Base-by-base conservation (phyloP, 345 rosid genomes). In the Viola odorata region DNA sequence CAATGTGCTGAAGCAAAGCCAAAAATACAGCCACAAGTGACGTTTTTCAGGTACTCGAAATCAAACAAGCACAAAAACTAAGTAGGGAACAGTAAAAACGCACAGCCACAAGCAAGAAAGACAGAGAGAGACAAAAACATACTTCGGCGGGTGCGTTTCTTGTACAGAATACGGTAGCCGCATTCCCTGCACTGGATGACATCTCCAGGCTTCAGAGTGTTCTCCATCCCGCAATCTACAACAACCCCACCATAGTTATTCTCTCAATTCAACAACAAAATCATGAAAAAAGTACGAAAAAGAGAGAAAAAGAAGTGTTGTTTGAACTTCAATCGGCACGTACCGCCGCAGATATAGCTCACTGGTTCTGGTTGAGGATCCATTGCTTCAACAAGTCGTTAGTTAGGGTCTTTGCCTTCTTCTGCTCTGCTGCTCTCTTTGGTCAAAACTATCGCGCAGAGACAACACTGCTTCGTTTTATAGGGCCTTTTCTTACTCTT, bases 101-200 rank as follows among this genome's bases (percentile, higher is more conserved):
- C 0, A 14, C 37, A 39, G 0, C 58, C 53, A 54, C 16, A 50
- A 50, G 5, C 0, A 8, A 0, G 16, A 47, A 44, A 32, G 3
- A 8, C 32, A 23, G 32, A 12, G 39, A 56, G 65, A 10, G 4
- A 39, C 48, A 15, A 13, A 5, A 16, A 56, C 72, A 40, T 64
- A 91, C 98, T 85, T 71, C 89, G 80, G 52, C 98, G 96, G 54
- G 96, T 85, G 44, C 98, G 94, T 81, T 92, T 89, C 85, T 92
- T 89, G 78, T 84, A 89, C 6, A 89, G 82, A 40, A 89, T 89
- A 71, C 97, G 96, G 66, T 87, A 87, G 39, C 97, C 98, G 55
- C 98, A 89, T 75, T 92, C 97, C 7, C 90, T 69, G 86, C 98
- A 92, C 61, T 89, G 94, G n/a, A 90, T 83, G 53, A 87, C 89